These are phyloP conservation scores for Skeletonema tropicum DNA, from an alignment of 108 stramenopile species.

Conservation along the genomic window DNA sequence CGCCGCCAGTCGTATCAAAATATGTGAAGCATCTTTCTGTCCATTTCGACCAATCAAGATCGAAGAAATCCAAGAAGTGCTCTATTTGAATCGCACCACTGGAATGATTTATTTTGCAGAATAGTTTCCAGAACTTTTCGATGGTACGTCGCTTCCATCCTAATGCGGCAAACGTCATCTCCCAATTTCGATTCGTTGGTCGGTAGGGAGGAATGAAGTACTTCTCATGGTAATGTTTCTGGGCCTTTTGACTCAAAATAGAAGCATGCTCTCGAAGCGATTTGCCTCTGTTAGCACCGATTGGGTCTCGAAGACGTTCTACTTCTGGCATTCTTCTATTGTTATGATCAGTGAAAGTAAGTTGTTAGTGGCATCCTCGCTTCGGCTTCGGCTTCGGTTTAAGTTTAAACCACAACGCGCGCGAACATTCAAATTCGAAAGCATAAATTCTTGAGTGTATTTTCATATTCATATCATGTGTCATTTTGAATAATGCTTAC, in stretches of 20 bases:
- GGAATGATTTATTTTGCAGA: constrained; percentile 48
- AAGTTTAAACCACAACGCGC: too few relatives aligned
- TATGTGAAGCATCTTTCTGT: constrained; percentile 50
- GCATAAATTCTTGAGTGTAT: too few relatives aligned
- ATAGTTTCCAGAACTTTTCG: constrained; percentile 54
- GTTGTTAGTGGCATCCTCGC: too few relatives aligned
- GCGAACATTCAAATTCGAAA: too few relatives aligned
- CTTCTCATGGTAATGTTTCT: constrained; percentile 16
- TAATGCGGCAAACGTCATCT: constrained; percentile 48
- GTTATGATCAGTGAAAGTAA: too few relatives aligned
- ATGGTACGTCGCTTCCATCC: constrained; percentile 48
- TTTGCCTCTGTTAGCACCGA: constrained; percentile 41
- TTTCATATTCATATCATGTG: too few relatives aligned
- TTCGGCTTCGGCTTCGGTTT: background rate
- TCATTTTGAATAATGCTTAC: too few relatives aligned
- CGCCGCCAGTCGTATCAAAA: constrained; percentile 52
- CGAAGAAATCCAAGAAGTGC: constrained; percentile 49
- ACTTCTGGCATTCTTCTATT: constrained; percentile 25
- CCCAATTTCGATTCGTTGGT: constrained; percentile 49
- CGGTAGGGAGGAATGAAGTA: constrained; percentile 53
- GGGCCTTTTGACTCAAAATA: constrained; percentile 12
- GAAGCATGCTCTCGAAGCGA: constrained; percentile 20
- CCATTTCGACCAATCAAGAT: constrained; percentile 50
- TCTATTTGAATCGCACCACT: constrained; percentile 42
- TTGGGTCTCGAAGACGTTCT: constrained; percentile 21